phyloP scores from a whole-genome alignment of 1,284 basidiomycete species.

The Pseudozyma thailandica region DNA sequence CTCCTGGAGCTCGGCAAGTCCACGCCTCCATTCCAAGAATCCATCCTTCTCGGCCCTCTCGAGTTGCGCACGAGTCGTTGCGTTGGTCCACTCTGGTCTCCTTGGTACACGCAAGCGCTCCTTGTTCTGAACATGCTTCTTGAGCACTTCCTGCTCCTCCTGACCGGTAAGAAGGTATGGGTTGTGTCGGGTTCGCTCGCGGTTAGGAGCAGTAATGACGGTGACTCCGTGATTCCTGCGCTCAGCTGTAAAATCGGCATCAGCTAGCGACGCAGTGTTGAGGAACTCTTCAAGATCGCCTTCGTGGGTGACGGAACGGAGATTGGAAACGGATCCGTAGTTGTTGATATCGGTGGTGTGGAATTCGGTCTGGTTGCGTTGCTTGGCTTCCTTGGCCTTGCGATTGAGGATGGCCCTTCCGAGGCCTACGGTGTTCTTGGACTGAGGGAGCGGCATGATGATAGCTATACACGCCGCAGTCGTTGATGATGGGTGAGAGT shows the following conservation, averaged over 20 bases:
- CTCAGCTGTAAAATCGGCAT: constrained; percentile 96
- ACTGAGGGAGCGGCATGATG: constrained; percentile 59
- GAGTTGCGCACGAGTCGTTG: constrained; percentile 64
- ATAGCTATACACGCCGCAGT: too few species aligned
- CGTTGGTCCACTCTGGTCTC: constrained; percentile 60
- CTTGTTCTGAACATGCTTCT: constrained; percentile 61
- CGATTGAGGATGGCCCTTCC: constrained; percentile 66
- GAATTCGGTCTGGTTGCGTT: constrained; percentile 56
- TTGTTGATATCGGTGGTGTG: constrained; percentile 70
- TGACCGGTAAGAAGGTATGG: constrained; percentile 86
- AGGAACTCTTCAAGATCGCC: constrained; percentile 95
- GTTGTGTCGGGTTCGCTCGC: constrained; percentile 72
- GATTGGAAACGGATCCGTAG: constrained; percentile 68
- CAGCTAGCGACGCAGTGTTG: constrained; percentile 92
- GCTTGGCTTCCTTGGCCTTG: constrained; percentile 57
- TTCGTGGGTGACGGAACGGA: constrained; percentile 95
- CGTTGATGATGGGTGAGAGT: constrained; percentile 3
- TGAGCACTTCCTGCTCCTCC: constrained; percentile 77
- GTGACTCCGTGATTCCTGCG: constrained; percentile 81
- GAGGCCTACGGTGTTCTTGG: constrained; percentile 66
- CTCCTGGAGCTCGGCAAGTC: constrained; percentile 66
- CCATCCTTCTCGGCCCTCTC: constrained; percentile 64
- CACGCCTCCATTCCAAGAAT: constrained; percentile 66
- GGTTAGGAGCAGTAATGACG: constrained; percentile 77
- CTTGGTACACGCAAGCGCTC: constrained; percentile 63